Conservation (phyloP, 371 early-diverging fungal species). For the Massospora cicadina region DNA sequence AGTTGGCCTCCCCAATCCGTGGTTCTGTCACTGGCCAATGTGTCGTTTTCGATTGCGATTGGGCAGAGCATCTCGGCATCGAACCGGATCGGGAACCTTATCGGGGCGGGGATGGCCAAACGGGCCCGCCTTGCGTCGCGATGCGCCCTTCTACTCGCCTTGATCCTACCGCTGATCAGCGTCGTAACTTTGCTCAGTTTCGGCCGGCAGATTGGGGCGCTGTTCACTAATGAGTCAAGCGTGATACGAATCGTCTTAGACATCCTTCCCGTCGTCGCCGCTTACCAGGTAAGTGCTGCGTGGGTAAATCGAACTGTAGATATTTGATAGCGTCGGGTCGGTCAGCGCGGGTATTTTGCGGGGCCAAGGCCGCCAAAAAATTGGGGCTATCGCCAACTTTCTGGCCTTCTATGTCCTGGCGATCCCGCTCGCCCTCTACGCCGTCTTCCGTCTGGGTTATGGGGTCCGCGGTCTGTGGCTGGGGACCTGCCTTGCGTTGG, state of each 20-base stretch:
- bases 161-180: slow-evolving; percentile 22
- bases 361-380: slow-evolving; percentile 7
- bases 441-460: neutral
- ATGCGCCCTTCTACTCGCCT: slow-evolving; percentile 25
- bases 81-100: slow-evolving; percentile 56
- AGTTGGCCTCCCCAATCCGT: slow-evolving; percentile 74
- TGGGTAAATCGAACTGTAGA: neutral
- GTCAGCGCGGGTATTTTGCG: neutral
- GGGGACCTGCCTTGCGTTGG: slow-evolving; percentile 7
- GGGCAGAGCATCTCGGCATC: slow-evolving; percentile 38
- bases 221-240: slow-evolving; percentile 45
- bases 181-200: slow-evolving; percentile 20
- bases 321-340: slow-evolving; percentile 8
- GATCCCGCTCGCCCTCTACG: slow-evolving; percentile 2
- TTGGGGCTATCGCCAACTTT: slow-evolving; percentile 9
- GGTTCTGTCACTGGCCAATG: slow-evolving; percentile 41
- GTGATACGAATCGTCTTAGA: slow-evolving; percentile 46
- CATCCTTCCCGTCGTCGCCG: slow-evolving; percentile 55
- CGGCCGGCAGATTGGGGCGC: slow-evolving; percentile 16
- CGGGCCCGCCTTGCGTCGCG: slow-evolving; percentile 16
- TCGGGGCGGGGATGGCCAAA: slow-evolving; percentile 25
- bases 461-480: slow-evolving; percentile 1
- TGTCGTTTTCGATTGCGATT: slow-evolving; percentile 48
- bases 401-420: slow-evolving; percentile 4
- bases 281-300: slow-evolving; percentile 44